Conservation (phyloP, 106 monocot genomes). For the Agapanthus africanus region DNA sequence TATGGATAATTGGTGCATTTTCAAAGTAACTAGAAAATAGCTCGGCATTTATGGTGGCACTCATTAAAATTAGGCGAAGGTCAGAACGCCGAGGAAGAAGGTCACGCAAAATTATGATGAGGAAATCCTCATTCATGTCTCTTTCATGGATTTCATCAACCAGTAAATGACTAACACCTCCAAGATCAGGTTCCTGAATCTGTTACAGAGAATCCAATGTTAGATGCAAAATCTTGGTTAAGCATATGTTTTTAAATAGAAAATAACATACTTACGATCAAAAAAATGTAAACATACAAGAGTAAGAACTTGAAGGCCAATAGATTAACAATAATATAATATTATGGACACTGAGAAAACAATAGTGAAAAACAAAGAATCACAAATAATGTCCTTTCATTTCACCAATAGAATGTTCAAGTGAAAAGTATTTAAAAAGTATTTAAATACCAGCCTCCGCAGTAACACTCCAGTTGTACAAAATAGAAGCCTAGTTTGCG, state of each 20-base stretch:
- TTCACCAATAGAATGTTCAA: constrained; percentile 1
- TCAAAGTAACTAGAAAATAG: constrained; percentile 90
- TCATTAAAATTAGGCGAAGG: constrained; percentile 85
- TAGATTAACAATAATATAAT: neutral
- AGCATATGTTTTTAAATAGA: too few species aligned
- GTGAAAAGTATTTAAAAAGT: constrained; percentile 28
- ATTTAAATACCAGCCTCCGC: constrained; percentile 68
- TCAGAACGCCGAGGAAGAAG: constrained; percentile 85
- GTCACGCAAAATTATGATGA: constrained; percentile 89
- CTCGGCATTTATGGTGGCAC: constrained; percentile 96
- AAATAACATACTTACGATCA: too few species aligned
- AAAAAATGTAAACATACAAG: neutral
- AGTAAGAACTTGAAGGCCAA: neutral
- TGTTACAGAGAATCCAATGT: constrained; percentile 22
- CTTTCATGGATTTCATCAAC: constrained; percentile 99
- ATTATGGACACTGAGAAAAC: neutral
- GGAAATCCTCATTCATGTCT: constrained; percentile 98
- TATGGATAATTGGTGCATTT: constrained; percentile 80
- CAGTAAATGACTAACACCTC: constrained; percentile 74
- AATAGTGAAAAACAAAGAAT: neutral
- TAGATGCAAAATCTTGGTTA: neutral
- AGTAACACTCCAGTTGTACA: constrained; percentile 97
- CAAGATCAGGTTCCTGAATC: constrained; percentile 88
- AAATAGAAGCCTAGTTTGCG: constrained; percentile 81
- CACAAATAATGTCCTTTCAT: neutral